Evolutionary conservation across 805 yeast genomes (phyloP).

Genomic region (Wickerhamomyces bovis): DNA sequence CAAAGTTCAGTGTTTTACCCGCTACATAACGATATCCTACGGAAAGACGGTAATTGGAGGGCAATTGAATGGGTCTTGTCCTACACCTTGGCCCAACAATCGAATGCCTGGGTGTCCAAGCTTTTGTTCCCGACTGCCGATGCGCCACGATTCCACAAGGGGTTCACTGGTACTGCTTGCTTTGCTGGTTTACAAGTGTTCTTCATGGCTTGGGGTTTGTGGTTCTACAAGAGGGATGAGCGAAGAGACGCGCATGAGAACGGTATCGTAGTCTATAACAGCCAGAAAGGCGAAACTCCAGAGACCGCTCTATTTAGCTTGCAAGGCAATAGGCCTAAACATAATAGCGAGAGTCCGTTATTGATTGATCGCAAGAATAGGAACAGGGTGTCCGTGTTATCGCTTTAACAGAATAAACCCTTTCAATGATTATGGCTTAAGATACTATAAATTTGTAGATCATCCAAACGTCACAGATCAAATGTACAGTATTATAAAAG

Average conservation of each 20-base stretch:
- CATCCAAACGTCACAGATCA: no score
- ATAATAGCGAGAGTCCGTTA: not conserved
- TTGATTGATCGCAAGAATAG: not conserved
- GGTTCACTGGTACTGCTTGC: slow-evolving; percentile 41
- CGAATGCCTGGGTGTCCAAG: slow-evolving; percentile 44
- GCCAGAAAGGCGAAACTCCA: slow-evolving; percentile 14
- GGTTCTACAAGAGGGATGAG: slow-evolving; percentile 35
- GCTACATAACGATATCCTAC: slow-evolving; percentile 51
- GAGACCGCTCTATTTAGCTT: slow-evolving; percentile 9
- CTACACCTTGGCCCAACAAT: slow-evolving; percentile 45
- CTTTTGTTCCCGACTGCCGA: slow-evolving; percentile 34
- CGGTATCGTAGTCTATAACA: slow-evolving; percentile 30
- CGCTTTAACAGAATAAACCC: no score
- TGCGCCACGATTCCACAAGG: slow-evolving; percentile 49
- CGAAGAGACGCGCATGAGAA: slow-evolving; percentile 29
- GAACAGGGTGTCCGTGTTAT: not conserved
- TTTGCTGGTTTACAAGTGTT: slow-evolving; percentile 24
- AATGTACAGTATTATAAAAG: no score
- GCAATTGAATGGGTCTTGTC: slow-evolving; percentile 42
- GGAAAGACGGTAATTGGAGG: slow-evolving; percentile 45
- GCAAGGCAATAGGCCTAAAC: not conserved
- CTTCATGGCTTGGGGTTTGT: slow-evolving; percentile 23
- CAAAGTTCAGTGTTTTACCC: slow-evolving; percentile 55
- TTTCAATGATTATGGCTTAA: not conserved
- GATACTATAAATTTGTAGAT: no score